A percentile compares a stretch with the other conserved stretches of the same genome.
Conservation (phyloP, 148 eudicot genomes). For the Gaultheria prostrata region DNA sequence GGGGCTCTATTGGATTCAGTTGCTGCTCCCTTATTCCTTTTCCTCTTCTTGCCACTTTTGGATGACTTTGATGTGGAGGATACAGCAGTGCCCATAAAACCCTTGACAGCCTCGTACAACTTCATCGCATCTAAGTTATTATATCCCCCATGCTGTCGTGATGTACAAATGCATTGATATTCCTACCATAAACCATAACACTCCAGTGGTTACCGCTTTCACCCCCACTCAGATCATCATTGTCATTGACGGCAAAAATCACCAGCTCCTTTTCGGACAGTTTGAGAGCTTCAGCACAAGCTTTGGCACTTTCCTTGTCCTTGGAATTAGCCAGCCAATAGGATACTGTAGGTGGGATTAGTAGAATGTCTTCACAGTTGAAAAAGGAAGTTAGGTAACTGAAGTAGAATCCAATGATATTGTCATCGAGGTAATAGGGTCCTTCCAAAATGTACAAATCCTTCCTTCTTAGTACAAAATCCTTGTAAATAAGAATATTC, state of each 20-base stretch:
- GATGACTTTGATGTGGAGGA: background rate
- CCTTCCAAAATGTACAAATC: background rate
- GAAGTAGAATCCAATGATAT: constrained; percentile 8
- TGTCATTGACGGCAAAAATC: constrained; percentile 18
- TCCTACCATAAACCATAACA: constrained; percentile 19
- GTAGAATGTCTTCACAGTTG: background rate
- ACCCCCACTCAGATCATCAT: background rate
- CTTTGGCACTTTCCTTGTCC: background rate
- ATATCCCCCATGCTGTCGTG: constrained; percentile 21
- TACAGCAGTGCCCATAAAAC: constrained; percentile 1
- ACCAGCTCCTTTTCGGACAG: constrained; percentile 12
- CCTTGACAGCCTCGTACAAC: constrained; percentile 18
- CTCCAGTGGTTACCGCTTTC: constrained; percentile 19
- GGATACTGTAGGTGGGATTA: background rate
- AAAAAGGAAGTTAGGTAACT: background rate
- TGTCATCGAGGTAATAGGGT: background rate
- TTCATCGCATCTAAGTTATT: constrained; percentile 4
- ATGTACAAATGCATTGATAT: constrained; percentile 2
- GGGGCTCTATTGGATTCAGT: background rate
- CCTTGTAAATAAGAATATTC: background rate
- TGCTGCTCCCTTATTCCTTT: background rate
- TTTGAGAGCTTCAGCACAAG: constrained; percentile 13
- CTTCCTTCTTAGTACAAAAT: background rate
- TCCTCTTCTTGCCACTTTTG: background rate
- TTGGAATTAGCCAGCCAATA: background rate